Evolutionary conservation across 83 land plant species (phyloP).

Genomic region (Diphasiastrum complanatum): DNA sequence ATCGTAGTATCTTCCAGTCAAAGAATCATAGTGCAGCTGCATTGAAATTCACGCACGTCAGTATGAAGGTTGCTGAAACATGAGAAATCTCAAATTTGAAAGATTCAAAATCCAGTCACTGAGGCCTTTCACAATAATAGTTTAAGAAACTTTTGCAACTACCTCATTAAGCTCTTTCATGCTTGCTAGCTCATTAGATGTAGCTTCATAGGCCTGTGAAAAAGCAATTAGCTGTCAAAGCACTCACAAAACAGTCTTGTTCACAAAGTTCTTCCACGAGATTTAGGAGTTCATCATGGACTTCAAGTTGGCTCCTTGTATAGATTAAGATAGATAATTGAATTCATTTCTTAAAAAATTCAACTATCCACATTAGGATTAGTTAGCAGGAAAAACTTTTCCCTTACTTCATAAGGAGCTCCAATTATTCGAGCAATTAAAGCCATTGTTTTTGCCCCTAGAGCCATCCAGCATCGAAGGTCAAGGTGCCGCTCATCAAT

Average conservation of each 20-base stretch:
- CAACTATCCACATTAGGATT: too few species aligned
- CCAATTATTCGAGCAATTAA: conserved; percentile 43
- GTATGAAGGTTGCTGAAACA: background rate
- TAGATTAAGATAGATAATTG: too few species aligned
- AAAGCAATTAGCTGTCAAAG: too few species aligned
- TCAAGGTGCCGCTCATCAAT: conserved; percentile 93
- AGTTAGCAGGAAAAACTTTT: too few species aligned
- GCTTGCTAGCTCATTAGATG: conserved; percentile 57
- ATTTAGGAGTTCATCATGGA: too few species aligned
- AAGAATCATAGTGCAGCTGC: conserved; percentile 53
- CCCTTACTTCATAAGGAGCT: conserved; percentile 26
- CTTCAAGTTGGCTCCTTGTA: too few species aligned
- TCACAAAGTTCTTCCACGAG: too few species aligned
- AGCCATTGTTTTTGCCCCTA: conserved; percentile 80
- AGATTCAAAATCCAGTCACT: background rate
- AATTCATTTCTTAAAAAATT: too few species aligned
- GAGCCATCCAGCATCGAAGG: conserved; percentile 95
- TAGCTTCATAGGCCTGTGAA: conserved; percentile 66
- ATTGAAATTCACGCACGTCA: background rate
- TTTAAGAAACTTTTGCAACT: background rate
- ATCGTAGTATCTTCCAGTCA: conserved; percentile 76
- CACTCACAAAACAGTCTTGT: too few species aligned
- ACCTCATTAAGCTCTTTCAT: conserved; percentile 74
- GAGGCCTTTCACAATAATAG: conserved; percentile 10
- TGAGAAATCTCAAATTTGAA: too few species aligned